These are phyloP conservation scores for Lyophyllum decastes DNA, from an alignment of 768 basidiomycete species.

Conservation along the genomic window DNA sequence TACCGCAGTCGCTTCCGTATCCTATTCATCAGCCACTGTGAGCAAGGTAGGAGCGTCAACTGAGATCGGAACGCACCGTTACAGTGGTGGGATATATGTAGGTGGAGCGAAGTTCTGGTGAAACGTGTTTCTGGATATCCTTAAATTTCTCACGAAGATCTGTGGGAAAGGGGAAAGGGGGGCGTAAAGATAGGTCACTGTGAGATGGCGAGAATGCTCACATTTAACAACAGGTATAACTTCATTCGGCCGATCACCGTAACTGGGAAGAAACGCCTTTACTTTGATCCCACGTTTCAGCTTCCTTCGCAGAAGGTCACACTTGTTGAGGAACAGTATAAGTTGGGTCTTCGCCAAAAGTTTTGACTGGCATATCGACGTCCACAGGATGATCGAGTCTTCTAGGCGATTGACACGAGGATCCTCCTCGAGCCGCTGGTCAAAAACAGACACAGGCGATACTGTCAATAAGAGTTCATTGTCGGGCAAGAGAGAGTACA, in stretches of 20 bases:
- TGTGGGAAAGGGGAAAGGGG: constrained; percentile 20
- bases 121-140: constrained; percentile 59
- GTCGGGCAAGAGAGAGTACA: background rate
- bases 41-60: background rate
- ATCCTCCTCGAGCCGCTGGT: constrained; percentile 74
- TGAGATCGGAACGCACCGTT: constrained; percentile 45
- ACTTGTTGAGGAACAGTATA: constrained; percentile 68
- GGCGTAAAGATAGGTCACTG: background rate
- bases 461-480: constrained; percentile 32
- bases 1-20: constrained; percentile 61
- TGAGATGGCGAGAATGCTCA: constrained; percentile 32
- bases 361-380: constrained; percentile 63
- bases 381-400: constrained; percentile 75
- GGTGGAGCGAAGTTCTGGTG: constrained; percentile 53
- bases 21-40: constrained; percentile 33
- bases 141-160: constrained; percentile 73
- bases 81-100: constrained; percentile 74
- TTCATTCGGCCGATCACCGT: constrained; percentile 71
- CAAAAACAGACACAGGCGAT: constrained; percentile 79
- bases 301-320: constrained; percentile 69
- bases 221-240: constrained; percentile 63
- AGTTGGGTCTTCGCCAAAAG: constrained; percentile 62
- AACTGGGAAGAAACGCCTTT: constrained; percentile 62
- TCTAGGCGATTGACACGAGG: constrained; percentile 69
- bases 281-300: constrained; percentile 59